phyloP scores from a whole-genome alignment of 306 rosid species.

The Rubus parviflorus region DNA sequence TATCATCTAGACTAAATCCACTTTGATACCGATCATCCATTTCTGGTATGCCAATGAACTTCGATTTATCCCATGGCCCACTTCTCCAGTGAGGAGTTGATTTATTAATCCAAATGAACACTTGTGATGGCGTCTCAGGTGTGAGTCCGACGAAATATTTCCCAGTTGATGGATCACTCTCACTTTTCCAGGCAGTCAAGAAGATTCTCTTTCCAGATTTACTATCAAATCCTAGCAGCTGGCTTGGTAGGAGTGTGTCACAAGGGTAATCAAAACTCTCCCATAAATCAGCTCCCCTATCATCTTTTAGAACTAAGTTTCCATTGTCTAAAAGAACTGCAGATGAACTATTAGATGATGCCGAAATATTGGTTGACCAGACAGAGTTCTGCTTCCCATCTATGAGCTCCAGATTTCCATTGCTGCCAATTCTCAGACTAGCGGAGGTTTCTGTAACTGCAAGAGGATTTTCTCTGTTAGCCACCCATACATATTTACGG shows the following conservation, averaged over 20 bases:
- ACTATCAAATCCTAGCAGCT: constrained; percentile 31
- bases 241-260: constrained; percentile 31
- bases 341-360: constrained; percentile 8
- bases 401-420: constrained; percentile 34
- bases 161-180: constrained; percentile 45
- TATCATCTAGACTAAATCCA: constrained; percentile 22
- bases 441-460: not conserved
- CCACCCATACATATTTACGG: constrained; percentile 16
- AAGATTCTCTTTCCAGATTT: constrained; percentile 26
- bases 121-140: constrained; percentile 29
- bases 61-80: constrained; percentile 53
- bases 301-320: constrained; percentile 12
- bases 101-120: constrained; percentile 34
- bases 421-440: constrained; percentile 13
- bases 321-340: constrained; percentile 37
- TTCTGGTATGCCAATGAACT: constrained; percentile 41
- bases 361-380: constrained; percentile 33
- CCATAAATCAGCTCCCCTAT: constrained; percentile 21
- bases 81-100: constrained; percentile 46
- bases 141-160: constrained; percentile 24
- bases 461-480: not conserved
- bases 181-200: constrained; percentile 44
- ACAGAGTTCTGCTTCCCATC: constrained; percentile 15
- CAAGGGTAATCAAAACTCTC: constrained; percentile 41
- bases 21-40: constrained; percentile 34